Base-by-base conservation (phyloP, 106 monocot genomes). In the Triglochin maritima region DNA sequence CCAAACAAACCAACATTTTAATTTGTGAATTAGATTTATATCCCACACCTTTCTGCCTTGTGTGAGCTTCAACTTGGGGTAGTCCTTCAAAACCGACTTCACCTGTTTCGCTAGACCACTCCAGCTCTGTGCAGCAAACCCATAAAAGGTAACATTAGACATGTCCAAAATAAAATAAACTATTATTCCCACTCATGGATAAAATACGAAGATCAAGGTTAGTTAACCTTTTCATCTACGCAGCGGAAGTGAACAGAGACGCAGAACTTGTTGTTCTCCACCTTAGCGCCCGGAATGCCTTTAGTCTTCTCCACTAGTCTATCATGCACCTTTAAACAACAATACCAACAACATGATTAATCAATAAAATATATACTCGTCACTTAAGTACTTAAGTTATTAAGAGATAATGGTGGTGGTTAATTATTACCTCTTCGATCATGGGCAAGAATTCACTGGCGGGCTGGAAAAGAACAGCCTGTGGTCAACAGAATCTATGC, bases 41-140 rank as follows among this genome's bases (percentile, higher is more conserved):
- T 12, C 17, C 6, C 53, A 7, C 4, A 92, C 91, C 91, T 85
- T 92, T 69, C 88, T 85, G 57, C 92, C 92, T 72, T 83, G 73
- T 46, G 82, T 78, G 47, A 92, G 74, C 59, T 72, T 63, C n/a
- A 92, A 71, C 63, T 83, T 79, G 17, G 92, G 92, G 49, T 74
- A 92, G 14, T 74, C 85, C 72, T 77, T 82, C 16, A 92, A 56
- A 49, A 88, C 87, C 44, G 75, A 74, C 52, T 56, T 80, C 7
- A 92, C 87, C 58, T 78, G 77, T 55, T 82, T 74, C 45, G 78
- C 82, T 50, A 92, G 70, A n/a, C 53, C 10, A 74, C 69, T 79
- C 92, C 92, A 92, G 70, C 72, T 85, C 92, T 92, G 76, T 45
- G 44, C 29, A 29, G 29, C 29, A 29, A 29, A 29, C 29, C 29